Conservation (phyloP, 495 filamentous ascomycete genomes). For the Xylaria curta region DNA sequence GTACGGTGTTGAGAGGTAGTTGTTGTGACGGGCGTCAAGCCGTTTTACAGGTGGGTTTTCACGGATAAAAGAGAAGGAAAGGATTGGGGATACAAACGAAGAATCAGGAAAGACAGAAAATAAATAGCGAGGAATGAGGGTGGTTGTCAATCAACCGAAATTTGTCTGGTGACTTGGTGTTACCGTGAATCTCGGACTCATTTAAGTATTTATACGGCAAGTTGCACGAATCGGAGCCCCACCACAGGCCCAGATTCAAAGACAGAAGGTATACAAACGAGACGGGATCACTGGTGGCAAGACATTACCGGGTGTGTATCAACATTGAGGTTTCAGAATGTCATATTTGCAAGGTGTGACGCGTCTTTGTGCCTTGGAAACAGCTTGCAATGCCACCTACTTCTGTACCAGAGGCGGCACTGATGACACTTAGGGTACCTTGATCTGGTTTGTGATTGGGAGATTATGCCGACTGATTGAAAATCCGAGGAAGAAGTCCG, state of each 20-base stretch:
- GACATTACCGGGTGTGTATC: neutral
- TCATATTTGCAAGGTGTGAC: neutral
- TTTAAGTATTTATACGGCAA: conserved; percentile 11
- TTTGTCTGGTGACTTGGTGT: conserved; percentile 6
- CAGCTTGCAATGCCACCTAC: conserved; percentile 3
- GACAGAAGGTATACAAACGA: neutral
- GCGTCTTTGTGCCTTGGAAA: conserved; percentile 2
- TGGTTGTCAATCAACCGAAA: neutral
- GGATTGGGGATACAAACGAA: neutral
- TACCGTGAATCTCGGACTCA: neutral
- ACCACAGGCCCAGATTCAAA: conserved; percentile 15
- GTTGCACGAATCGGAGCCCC: conserved; percentile 23
- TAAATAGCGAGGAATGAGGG: neutral
- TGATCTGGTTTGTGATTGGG: neutral
- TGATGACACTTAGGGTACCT: neutral
- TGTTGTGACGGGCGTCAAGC: neutral
- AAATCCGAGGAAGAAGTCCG: neutral
- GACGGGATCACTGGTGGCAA: neutral
- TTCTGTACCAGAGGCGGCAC: neutral
- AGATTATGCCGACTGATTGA: neutral
- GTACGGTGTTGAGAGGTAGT: neutral
- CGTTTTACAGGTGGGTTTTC: neutral
- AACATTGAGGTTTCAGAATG: neutral
- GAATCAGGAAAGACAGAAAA: neutral
- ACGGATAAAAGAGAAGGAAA: neutral